Evolutionary conservation across 352 stramenopile species (phyloP), one percentile per base, ranked within the genome.

Genomic region (Globisporangium viniferum): DNA sequence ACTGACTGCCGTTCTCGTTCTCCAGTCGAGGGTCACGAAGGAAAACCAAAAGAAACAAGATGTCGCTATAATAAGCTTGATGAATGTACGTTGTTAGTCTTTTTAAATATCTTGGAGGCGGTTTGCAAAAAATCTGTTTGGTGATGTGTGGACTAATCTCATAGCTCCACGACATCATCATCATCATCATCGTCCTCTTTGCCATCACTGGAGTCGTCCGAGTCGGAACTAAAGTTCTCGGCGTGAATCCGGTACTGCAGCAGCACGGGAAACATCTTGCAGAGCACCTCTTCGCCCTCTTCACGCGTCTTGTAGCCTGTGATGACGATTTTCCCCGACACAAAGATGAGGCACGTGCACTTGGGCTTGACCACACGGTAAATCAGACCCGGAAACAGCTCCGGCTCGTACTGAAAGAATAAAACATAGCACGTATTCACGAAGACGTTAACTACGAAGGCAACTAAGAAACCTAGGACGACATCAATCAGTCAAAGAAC

Each of bases 331-430:
- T 72, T 72, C 1, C 65, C 65, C 0, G 65, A 70, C 5, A 70
- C 65, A 20, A 70, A 70, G 56, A 70, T 51, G 24, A 72, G 77
- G 33, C 99, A 78, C 24, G 98, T 97, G 22, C 98, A 87, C 70
- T 98, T 94, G 31, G 96, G 95, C 55, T 91, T 75, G 2, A 96
- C 75, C 72, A 99, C 82, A 46, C 97, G 86, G 78, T 99, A 99
- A 73, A 99, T 98, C 20, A 99, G 78, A 5, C 97, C 97, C 7
- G 97, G 94, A 71, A 99, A 99, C 3, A 99, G 75, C 73, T 99
- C 97, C 0, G 97, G 97, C 75, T 99, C 97, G 74, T 99, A 99
- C 63, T 90, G 41, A 10, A n/a, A 12, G 9, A 39, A 39, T 39
- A 39, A 10, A 7, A 7, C 35, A 41, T 14, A 46, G 20, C 39